Conservation (phyloP, 768 basidiomycete species). For the Lentinula sp. region DNA sequence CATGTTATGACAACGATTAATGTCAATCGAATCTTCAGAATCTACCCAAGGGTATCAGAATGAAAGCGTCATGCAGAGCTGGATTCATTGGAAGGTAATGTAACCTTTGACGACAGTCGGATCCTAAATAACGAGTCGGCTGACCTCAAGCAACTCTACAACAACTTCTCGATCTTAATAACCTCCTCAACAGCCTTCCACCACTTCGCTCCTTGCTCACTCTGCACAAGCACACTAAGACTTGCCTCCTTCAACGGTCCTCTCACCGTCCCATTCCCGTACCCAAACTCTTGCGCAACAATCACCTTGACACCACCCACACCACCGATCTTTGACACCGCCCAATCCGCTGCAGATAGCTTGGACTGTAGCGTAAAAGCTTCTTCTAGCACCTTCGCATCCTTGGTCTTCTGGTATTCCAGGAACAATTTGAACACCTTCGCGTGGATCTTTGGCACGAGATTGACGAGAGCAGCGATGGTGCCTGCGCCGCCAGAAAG, state of each 20-base stretch:
- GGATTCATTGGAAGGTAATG: no score
- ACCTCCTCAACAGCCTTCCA: background rate
- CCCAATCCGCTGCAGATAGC: constrained; percentile 65
- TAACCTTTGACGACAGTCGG: no score
- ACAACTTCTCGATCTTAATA: background rate
- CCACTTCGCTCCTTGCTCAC: background rate
- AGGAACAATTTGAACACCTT: constrained; percentile 42
- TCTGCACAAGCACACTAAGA: constrained; percentile 21
- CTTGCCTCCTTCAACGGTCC: constrained; percentile 42
- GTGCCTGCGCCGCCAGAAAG: constrained; percentile 57
- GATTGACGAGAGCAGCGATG: constrained; percentile 60
- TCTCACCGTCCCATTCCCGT: constrained; percentile 46
- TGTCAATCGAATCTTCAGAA: no score
- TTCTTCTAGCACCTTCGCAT: constrained; percentile 27
- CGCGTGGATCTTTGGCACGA: constrained; percentile 54
- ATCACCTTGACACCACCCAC: constrained; percentile 65
- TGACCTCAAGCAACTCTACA: background rate
- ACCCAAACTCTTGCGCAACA: constrained; percentile 57
- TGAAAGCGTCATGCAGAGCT: no score
- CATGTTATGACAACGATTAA: no score
- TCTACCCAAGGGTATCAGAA: no score
- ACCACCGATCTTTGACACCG: constrained; percentile 54
- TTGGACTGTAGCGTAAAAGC: constrained; percentile 57
- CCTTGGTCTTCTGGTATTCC: constrained; percentile 32
- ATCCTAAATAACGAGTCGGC: background rate